Conservation (phyloP, 805 yeast species). For the Candida pseudofarinosa region DNA sequence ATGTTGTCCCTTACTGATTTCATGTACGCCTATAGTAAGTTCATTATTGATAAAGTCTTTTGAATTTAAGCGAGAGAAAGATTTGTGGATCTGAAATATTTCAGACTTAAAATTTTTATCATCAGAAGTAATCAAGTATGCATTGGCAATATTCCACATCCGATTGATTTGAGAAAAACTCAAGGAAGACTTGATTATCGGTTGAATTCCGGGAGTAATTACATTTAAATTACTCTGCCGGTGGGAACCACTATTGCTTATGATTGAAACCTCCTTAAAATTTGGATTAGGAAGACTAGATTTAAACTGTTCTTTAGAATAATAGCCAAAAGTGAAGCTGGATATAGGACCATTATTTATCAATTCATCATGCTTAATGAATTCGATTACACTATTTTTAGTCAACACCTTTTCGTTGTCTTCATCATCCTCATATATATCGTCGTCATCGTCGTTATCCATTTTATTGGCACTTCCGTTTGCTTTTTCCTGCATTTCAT, state of each 20-base stretch:
- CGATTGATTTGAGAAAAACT: constrained; percentile 69
- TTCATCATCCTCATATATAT: constrained; percentile 32
- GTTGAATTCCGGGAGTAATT: constrained; percentile 65
- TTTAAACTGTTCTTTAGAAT: constrained; percentile 48
- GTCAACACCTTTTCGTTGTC: constrained; percentile 17
- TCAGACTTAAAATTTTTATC: constrained; percentile 60
- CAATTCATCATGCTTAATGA: constrained; percentile 50
- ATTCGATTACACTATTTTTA: constrained; percentile 20
- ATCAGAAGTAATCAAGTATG: constrained; percentile 70
- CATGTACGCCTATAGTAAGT: constrained; percentile 63
- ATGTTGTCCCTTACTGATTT: constrained; percentile 50
- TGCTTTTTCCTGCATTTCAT: background rate
- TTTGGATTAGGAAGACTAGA: constrained; percentile 70
- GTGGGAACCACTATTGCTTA: constrained; percentile 67
- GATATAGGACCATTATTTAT: constrained; percentile 71
- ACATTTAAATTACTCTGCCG: constrained; percentile 53
- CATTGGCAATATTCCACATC: constrained; percentile 68
- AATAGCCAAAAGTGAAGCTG: constrained; percentile 60
- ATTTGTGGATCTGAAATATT: constrained; percentile 58
- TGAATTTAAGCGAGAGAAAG: constrained; percentile 57
- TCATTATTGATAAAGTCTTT: constrained; percentile 61
- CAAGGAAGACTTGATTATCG: constrained; percentile 61
- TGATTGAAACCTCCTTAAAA: constrained; percentile 58
- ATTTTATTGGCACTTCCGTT: constrained; percentile 6
- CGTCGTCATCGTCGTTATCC: constrained; percentile 47